Evolutionary conservation across 495 filamentous ascomycete species (phyloP).

Genomic region (Venustampulla echinocandica): DNA sequence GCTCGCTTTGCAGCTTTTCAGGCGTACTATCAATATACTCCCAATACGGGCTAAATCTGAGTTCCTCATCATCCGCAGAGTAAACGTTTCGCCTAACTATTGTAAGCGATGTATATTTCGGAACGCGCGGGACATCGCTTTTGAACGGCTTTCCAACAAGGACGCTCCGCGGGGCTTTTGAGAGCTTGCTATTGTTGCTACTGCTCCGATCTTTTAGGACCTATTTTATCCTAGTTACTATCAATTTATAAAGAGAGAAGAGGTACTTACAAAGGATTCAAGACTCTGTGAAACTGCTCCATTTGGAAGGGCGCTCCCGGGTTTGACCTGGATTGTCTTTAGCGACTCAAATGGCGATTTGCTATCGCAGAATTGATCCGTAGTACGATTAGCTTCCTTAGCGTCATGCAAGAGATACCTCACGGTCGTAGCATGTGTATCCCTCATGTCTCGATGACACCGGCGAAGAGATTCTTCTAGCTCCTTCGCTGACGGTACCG

Average conservation of each 20-base stretch:
- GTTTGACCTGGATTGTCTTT: background rate
- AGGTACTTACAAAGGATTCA: slow-evolving; percentile 2
- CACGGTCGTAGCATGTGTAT: slow-evolving; percentile 5
- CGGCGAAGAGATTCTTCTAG: background rate
- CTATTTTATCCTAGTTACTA: background rate
- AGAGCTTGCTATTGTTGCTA: slow-evolving; percentile 7
- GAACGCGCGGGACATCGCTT: slow-evolving; percentile 11
- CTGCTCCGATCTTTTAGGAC: background rate
- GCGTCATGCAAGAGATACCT: slow-evolving; percentile 10
- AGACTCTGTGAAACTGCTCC: background rate
- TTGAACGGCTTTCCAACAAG: slow-evolving; percentile 1
- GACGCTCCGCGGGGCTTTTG: slow-evolving; percentile 1
- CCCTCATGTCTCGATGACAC: slow-evolving; percentile 1
- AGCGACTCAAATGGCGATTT: slow-evolving; percentile 6
- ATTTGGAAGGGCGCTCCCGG: background rate
- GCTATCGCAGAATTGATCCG: slow-evolving; percentile 2
- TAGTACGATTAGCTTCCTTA: background rate
- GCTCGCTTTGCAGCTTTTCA: slow-evolving; percentile 12
- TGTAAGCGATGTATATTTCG: slow-evolving; percentile 16
- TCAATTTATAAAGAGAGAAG: background rate
- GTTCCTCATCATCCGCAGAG: slow-evolving; percentile 16
- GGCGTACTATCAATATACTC: slow-evolving; percentile 1
- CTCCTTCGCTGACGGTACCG: background rate
- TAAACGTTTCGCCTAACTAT: slow-evolving; percentile 19
- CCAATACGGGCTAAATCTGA: slow-evolving; percentile 20